These are phyloP conservation scores for Zea mays DNA, from an alignment of 176 grass and related monocot species.

Conservation along the genomic window DNA sequence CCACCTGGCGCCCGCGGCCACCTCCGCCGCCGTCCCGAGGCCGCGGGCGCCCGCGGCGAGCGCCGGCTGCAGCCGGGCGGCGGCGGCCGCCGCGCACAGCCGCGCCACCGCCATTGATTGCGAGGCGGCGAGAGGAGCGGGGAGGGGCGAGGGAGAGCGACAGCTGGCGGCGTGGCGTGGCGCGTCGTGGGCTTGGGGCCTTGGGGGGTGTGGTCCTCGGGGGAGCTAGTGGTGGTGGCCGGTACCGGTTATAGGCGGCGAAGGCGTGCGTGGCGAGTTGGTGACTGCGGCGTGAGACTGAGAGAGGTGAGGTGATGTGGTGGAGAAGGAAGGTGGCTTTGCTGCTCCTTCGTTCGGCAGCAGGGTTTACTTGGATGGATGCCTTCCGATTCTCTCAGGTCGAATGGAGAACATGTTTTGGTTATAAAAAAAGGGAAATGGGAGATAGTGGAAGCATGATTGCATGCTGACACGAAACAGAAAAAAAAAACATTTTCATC, in stretches of 20 bases:
- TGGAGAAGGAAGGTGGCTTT: too few species aligned
- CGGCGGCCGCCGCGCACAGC: conserved; percentile 26
- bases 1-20: conserved; percentile 41
- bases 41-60: conserved; percentile 6
- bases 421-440: too few species aligned
- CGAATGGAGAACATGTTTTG: too few species aligned
- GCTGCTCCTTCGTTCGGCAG: too few species aligned
- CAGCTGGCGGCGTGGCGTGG: conserved; percentile 2
- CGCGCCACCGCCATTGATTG: conserved; percentile 41
- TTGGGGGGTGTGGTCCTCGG: background rate
- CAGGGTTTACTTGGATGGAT: too few species aligned
- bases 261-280: background rate
- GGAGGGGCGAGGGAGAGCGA: background rate
- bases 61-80: conserved; percentile 14
- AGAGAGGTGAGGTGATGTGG: too few species aligned
- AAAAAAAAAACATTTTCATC: too few species aligned
- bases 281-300: background rate
- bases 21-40: conserved; percentile 24
- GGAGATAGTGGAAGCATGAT: too few species aligned
- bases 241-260: conserved; percentile 19
- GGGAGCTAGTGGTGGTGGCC: conserved; percentile 6
- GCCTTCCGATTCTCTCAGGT: too few species aligned
- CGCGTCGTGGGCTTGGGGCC: background rate
- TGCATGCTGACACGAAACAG: too few species aligned
- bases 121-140: background rate